phyloP scores from a whole-genome alignment of 139 green algal species.

The Chlorella sp. region DNA sequence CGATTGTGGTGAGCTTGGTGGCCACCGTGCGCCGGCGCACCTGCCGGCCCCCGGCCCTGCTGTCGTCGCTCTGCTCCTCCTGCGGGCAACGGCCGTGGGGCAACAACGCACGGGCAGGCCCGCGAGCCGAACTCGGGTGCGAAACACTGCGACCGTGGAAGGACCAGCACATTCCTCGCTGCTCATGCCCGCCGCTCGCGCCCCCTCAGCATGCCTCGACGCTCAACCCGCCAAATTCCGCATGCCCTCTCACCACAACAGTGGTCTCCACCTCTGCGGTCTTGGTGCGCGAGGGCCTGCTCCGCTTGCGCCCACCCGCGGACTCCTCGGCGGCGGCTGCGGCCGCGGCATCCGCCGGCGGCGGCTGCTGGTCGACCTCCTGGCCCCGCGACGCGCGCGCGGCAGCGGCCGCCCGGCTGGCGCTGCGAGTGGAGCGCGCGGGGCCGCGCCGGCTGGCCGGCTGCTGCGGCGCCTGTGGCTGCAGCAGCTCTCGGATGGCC shows the following conservation, averaged over 20 bases:
- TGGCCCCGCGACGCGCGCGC: neutral
- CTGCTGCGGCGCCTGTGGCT: conserved; percentile 11
- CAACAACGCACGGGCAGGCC: neutral
- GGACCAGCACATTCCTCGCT: too few species aligned
- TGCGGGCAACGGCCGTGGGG: neutral
- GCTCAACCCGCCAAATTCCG: too few species aligned
- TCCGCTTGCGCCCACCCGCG: conserved; percentile 22
- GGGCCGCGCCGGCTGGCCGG: neutral
- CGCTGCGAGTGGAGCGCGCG: conserved; percentile 11
- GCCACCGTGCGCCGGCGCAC: conserved; percentile 14
- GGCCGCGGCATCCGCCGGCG: neutral
- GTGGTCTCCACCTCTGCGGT: neutral
- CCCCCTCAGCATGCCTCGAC: too few species aligned
- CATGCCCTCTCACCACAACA: neutral
- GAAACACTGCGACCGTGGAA: too few species aligned
- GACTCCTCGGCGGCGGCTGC: neutral
- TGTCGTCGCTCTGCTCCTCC: conserved; percentile 11
- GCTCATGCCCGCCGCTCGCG: too few species aligned
- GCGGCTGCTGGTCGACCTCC: conserved; percentile 12
- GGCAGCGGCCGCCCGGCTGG: neutral
- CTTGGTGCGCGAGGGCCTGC: neutral
- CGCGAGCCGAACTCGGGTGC: too few species aligned
- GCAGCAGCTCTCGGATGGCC: conserved; percentile 24
- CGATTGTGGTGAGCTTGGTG: conserved; percentile 10
- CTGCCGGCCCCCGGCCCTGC: neutral